Conservation (phyloP, 2,329 filamentous ascomycete genomes). For the Alternaria sp. region DNA sequence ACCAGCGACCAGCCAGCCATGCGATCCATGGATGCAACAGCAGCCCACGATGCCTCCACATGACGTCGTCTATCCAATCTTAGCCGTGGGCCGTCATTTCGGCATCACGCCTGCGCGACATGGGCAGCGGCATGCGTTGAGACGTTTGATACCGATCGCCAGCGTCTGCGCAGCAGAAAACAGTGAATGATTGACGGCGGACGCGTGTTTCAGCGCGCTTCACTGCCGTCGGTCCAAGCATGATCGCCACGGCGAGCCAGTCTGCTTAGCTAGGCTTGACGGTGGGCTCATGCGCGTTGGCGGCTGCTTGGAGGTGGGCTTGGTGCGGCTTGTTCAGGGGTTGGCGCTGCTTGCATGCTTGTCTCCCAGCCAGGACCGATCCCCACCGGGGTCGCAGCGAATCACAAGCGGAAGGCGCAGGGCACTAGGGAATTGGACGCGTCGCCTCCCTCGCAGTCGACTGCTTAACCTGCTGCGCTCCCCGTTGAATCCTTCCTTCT, state of each 20-base stretch:
- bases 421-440: conserved; percentile 11
- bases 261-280: conserved; percentile 5
- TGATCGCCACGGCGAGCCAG: conserved; percentile 12
- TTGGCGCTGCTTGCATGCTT: conserved; percentile 6
- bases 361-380: neutral
- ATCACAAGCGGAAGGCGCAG: conserved; percentile 1
- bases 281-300: neutral
- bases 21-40: neutral
- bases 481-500: neutral
- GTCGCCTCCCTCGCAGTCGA: conserved; percentile 7
- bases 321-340: conserved; percentile 19
- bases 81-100: conserved; percentile 2
- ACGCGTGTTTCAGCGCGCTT: conserved; percentile 19
- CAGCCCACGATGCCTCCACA: neutral
- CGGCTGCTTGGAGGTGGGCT: neutral
- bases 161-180: neutral
- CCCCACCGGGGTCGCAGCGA: neutral
- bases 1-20: neutral
- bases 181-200: conserved; percentile 5
- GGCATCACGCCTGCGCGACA: neutral
- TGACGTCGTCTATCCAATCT: neutral
- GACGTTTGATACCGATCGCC: conserved; percentile 15
- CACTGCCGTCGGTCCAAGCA: conserved; percentile 17
- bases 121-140: neutral
- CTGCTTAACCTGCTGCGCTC: conserved; percentile 5